These are phyloP conservation scores for Macrolepiota dolichaula DNA, from an alignment of 768 basidiomycete species.

Conservation along the genomic window DNA sequence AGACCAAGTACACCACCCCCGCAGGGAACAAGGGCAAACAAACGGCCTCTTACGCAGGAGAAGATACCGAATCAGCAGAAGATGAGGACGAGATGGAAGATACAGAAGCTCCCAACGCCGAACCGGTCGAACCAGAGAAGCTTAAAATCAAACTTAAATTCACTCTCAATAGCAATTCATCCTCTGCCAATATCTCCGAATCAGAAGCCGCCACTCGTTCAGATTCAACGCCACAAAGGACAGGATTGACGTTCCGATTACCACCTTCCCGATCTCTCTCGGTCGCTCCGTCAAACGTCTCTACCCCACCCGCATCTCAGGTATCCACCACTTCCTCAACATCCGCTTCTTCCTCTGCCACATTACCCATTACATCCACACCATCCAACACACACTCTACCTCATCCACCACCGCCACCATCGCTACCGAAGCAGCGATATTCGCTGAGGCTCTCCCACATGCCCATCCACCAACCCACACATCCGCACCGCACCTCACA, in stretches of 20 bases:
- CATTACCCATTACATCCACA: conserved; percentile 6
- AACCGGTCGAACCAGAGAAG: conserved; percentile 3
- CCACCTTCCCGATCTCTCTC: conserved; percentile 17
- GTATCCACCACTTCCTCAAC: conserved; percentile 12
- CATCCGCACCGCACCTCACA: conserved; percentile 15
- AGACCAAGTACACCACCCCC: conserved; percentile 6
- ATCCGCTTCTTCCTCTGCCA: conserved; percentile 9
- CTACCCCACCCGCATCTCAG: conserved; percentile 15
- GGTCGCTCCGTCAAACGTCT: conserved; percentile 17
- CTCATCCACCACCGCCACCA: neutral
- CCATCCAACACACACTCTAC: conserved; percentile 1
- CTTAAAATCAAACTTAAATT: conserved; percentile 11
- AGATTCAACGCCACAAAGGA: neutral
- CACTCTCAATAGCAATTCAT: conserved; percentile 5
- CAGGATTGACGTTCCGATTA: conserved; percentile 2
- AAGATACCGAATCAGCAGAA: neutral
- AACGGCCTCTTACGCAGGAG: neutral
- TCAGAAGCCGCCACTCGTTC: neutral
- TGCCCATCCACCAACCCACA: conserved; percentile 11
- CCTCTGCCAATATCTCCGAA: conserved; percentile 12
- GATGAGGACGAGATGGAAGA: neutral
- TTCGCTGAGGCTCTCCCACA: conserved; percentile 11
- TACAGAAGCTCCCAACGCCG: neutral
- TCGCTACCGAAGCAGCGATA: conserved; percentile 3
- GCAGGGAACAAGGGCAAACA: neutral